phyloP scores from a whole-genome alignment of 208 protist species.

The Wallacemonas sp. region DNA sequence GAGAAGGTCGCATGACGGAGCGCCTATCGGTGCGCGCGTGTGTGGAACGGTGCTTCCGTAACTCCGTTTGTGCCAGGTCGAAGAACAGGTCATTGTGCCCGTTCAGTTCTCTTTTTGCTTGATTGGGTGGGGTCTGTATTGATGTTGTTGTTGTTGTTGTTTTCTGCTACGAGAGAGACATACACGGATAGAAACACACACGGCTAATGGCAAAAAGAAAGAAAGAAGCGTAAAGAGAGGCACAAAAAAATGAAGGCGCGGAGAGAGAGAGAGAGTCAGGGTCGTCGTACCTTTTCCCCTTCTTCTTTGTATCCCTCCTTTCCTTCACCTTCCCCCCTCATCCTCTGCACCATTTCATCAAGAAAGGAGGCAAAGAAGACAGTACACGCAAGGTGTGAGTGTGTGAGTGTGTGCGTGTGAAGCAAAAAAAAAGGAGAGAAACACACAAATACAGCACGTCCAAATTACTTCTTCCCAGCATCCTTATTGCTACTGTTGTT shows the following conservation, averaged over 20 bases:
- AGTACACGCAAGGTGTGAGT: too few species aligned
- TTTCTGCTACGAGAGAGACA: background rate
- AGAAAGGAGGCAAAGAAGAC: too few species aligned
- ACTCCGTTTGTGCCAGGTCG: too few species aligned
- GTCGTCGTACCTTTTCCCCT: too few species aligned
- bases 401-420: too few species aligned
- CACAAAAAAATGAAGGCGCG: background rate
- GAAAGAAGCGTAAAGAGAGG: constrained; percentile 9
- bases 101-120: background rate
- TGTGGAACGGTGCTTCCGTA: too few species aligned
- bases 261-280: too few species aligned
- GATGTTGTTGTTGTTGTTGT: background rate
- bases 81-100: background rate
- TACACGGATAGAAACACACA: constrained; percentile 14
- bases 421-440: constrained; percentile 19
- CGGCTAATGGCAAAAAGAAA: constrained; percentile 21
- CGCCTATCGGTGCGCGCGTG: too few species aligned
- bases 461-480: constrained; percentile 2
- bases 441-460: constrained; percentile 3
- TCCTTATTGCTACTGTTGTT: constrained; percentile 9
- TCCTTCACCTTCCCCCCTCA: too few species aligned
- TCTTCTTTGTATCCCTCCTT: too few species aligned
- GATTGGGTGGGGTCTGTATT: background rate
- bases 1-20: too few species aligned
- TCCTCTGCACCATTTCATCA: too few species aligned